Base-by-base conservation (phyloP, 306 rosid species). In the Cercis canadensis region DNA sequence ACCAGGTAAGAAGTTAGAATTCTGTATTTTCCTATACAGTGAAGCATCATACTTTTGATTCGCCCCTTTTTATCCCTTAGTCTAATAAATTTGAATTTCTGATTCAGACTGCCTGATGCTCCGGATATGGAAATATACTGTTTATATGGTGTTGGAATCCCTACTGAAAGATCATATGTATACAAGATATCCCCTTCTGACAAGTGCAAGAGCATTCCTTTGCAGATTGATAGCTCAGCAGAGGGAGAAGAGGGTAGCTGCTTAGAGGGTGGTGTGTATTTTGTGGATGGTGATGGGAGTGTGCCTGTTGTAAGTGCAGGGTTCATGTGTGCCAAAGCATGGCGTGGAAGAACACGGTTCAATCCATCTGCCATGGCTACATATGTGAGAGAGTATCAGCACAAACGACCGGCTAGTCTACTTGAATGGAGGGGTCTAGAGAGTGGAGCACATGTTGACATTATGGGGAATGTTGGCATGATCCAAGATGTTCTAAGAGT, bases 261-360 rank as follows among this genome's bases (percentile, higher is more conserved):
- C 77, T 67, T 87, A 31, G 78, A 71, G 54, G 78, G 65, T 13
- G 90, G 86, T 16, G 83, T 79, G 61, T 53, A 81, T 71, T 89
- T 71, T 60, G 89, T 75, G 67, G 94, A 87, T 13, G 90, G 92
- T 7, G 96, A 92, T 49, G 90, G 81, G 53, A 78, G 80, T 11
- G 85, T 76, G 41, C 83, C 87, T 0, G 76, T 86, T 15, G 3
- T 87, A 62, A 92, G 96, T 65, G 86, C 96, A 10, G 95, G 98
- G 12, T 87, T 79, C 87, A 92, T 87, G 96, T 87, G 96, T 32
- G 85, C 89, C 5, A 89, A 86, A 81, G 96, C 88, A 31, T 89
- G 98, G 98, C 80, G 80, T 6, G 84, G 87, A 82, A 83, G 67
- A 70, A 89, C 98, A 11, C 81, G 86, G 58, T 92, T 92, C 89